These are phyloP conservation scores for Claviceps purpurea DNA, from an alignment of 2,329 filamentous ascomycete genomes.

Conservation along the genomic window DNA sequence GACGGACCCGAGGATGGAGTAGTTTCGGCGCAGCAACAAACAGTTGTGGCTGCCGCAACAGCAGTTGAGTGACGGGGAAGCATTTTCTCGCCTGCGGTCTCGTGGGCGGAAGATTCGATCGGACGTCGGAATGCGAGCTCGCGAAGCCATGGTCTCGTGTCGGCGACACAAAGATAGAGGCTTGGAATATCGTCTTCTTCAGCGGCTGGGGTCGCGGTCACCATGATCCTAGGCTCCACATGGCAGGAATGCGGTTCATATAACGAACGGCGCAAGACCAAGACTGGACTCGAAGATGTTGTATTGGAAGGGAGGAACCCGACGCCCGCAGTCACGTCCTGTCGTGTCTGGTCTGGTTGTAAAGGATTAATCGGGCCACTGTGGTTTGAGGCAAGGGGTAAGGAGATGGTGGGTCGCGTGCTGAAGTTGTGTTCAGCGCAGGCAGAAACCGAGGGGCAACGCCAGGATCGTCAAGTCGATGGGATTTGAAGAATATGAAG, in stretches of 20 bases:
- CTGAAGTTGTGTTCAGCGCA: background rate
- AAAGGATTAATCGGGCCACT: background rate
- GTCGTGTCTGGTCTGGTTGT: background rate
- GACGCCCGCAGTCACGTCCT: background rate
- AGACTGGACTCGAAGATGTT: background rate
- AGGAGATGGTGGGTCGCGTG: background rate
- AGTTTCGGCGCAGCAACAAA: slow-evolving; percentile 69
- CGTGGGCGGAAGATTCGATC: slow-evolving; percentile 12
- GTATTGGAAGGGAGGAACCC: background rate
- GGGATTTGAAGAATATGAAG: background rate
- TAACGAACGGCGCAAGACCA: background rate
- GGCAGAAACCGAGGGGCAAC: background rate
- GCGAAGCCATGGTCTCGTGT: slow-evolving; percentile 4
- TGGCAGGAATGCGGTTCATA: background rate
- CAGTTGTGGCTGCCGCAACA: slow-evolving; percentile 79
- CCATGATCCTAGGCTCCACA: slow-evolving; percentile 6
- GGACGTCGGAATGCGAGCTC: slow-evolving; percentile 2
- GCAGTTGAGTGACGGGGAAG: slow-evolving; percentile 41
- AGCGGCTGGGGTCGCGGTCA: slow-evolving; percentile 1
- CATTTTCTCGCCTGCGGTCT: slow-evolving; percentile 11
- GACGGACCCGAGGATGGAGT: slow-evolving; percentile 60
- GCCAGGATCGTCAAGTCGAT: background rate
- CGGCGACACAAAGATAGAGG: slow-evolving; percentile 4
- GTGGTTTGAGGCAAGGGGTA: background rate
- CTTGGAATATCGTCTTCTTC: slow-evolving; percentile 1